Conservation (phyloP, 306 rosid species). For the Herpetospermum pedunculosum region DNA sequence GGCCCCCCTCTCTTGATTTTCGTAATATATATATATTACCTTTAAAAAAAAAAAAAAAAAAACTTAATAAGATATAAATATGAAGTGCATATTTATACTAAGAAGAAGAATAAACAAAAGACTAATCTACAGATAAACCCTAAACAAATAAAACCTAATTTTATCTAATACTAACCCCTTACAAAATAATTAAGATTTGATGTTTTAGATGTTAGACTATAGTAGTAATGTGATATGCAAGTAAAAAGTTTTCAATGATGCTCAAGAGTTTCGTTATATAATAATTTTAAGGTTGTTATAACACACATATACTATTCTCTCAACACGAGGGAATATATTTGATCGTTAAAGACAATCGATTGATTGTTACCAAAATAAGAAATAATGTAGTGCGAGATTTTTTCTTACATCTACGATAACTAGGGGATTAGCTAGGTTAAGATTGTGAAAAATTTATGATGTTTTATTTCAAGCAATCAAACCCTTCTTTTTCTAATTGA, state of each 20-base stretch:
- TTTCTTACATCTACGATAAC: neutral
- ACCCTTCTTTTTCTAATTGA: neutral
- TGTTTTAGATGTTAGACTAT: no score
- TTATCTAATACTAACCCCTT: no score
- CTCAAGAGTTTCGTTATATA: neutral
- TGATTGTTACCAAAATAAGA: neutral
- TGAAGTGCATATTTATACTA: no score
- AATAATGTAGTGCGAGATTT: neutral
- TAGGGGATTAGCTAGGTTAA: neutral
- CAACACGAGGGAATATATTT: neutral
- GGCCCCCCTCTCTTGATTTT: no score
- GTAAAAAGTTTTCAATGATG: neutral
- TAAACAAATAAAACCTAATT: no score
- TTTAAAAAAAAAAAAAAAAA: no score
- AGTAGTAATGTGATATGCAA: no score
- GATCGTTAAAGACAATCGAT: neutral
- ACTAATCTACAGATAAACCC: no score
- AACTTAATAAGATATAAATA: no score
- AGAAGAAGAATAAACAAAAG: no score
- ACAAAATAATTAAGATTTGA: neutral
- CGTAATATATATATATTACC: no score
- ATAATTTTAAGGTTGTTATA: neutral
- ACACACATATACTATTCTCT: neutral
- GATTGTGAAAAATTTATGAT: no score
- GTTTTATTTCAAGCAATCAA: neutral